Evolutionary conservation across 2,329 filamentous ascomycete genomes (phyloP).

Genomic region (Alternaria sp.): DNA sequence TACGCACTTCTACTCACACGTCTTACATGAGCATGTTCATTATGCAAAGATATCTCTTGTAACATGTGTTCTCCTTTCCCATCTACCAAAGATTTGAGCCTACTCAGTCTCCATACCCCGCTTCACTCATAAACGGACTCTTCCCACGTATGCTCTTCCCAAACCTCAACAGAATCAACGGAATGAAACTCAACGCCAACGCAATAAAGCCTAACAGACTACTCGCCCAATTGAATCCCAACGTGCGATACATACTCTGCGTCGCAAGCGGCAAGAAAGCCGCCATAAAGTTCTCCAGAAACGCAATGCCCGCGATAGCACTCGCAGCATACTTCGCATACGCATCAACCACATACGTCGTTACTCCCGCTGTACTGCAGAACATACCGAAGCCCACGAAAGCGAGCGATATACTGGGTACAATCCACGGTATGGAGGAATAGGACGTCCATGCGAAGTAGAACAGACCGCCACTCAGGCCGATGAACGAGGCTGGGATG

Average conservation of each 20-base stretch:
- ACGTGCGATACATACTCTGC: conserved; percentile 55
- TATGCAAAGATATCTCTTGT: not conserved
- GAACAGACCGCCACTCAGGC: conserved; percentile 58
- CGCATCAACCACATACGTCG: conserved; percentile 58
- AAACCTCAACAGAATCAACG: conserved; percentile 53
- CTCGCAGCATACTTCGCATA: conserved; percentile 59
- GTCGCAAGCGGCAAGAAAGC: conserved; percentile 58
- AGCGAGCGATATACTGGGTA: conserved; percentile 55
- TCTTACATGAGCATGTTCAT: fast-evolving
- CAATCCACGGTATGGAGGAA: conserved; percentile 54
- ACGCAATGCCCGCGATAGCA: conserved; percentile 56
- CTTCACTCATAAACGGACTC: conserved; percentile 50
- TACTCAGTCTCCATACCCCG: conserved; percentile 17
- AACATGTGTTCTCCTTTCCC: not conserved
- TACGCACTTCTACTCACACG: not conserved
- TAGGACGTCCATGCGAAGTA: conserved; percentile 59
- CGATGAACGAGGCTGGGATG: conserved; percentile 54
- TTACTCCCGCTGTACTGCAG: conserved; percentile 54
- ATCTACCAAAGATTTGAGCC: not conserved
- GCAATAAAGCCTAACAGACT: conserved; percentile 55
- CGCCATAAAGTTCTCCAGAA: conserved; percentile 58
- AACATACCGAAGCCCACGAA: conserved; percentile 60
- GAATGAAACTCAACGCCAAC: conserved; percentile 53
- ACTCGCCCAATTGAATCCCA: conserved; percentile 60
- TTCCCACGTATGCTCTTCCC: conserved; percentile 50